Evolutionary conservation across 106 monocot species (phyloP).

Genomic region (Dendrobium chrysotoxum): DNA sequence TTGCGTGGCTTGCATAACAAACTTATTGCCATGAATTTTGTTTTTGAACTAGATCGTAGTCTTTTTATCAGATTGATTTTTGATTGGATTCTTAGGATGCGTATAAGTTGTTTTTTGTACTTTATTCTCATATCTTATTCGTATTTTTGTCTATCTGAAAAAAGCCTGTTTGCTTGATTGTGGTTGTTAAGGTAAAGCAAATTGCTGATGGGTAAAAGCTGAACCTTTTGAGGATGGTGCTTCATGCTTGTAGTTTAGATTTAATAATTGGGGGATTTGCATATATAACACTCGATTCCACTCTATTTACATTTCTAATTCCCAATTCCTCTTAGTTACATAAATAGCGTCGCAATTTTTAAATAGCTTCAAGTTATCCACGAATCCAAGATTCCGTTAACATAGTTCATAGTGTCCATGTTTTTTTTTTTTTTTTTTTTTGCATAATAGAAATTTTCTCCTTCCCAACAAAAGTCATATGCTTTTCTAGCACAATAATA

Average conservation of each 20-base stretch:
- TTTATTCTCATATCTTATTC: too few relatives aligned
- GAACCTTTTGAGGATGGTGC: background rate
- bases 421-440: too few relatives aligned
- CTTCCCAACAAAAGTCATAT: too few relatives aligned
- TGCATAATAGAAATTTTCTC: too few relatives aligned
- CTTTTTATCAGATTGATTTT: background rate
- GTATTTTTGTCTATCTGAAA: background rate
- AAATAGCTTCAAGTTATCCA: too few relatives aligned
- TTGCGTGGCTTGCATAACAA: background rate
- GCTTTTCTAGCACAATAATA: too few relatives aligned
- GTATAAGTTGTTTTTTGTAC: background rate
- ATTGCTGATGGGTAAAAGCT: background rate
- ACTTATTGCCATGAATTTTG: background rate
- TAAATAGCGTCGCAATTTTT: too few relatives aligned
- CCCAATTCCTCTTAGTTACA: too few relatives aligned
- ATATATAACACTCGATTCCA: too few relatives aligned
- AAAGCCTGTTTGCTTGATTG: background rate
- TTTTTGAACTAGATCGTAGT: background rate
- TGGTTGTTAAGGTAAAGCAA: background rate
- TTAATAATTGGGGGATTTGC: background rate
- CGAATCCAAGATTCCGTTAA: too few relatives aligned
- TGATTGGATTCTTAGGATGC: background rate
- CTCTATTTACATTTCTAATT: too few relatives aligned
- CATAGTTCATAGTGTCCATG: too few relatives aligned
- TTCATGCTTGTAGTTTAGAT: background rate